Conservation (phyloP, 805 yeast genomes). For the Phaffomyces opuntiae region DNA sequence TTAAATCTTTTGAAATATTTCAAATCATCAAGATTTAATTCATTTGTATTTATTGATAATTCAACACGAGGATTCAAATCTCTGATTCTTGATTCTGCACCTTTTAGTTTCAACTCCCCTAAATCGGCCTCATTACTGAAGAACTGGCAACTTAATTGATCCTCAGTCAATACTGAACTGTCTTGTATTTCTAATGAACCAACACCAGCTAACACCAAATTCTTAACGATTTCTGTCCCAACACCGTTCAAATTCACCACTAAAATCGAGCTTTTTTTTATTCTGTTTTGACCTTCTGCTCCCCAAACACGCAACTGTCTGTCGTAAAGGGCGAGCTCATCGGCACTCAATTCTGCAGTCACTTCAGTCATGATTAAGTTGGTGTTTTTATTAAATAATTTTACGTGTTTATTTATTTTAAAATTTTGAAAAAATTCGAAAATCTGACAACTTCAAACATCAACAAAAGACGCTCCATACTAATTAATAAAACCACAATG, state of each 20-base stretch:
- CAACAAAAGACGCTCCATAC: neutral
- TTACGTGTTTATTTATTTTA: no score
- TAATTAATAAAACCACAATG: constrained; percentile 29
- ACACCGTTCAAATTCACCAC: constrained; percentile 69
- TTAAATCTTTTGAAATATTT: constrained; percentile 50
- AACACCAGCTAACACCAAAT: constrained; percentile 81
- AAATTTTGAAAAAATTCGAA: neutral
- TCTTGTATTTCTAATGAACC: constrained; percentile 74
- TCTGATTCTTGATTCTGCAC: constrained; percentile 48
- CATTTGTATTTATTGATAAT: constrained; percentile 35
- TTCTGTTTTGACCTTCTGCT: constrained; percentile 73
- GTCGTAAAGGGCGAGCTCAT: constrained; percentile 88
- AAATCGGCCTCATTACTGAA: constrained; percentile 51
- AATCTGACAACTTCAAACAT: neutral
- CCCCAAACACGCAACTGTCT: constrained; percentile 97
- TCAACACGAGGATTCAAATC: constrained; percentile 79
- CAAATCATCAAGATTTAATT: constrained; percentile 14
- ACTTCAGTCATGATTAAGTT: neutral
- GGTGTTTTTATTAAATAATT: neutral
- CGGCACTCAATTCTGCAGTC: constrained; percentile 32
- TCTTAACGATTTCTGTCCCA: constrained; percentile 79
- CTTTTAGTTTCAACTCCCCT: constrained; percentile 49
- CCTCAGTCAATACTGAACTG: constrained; percentile 41
- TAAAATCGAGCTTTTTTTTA: constrained; percentile 66
- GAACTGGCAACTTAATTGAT: constrained; percentile 70